phyloP scores from a whole-genome alignment of 768 basidiomycete genomes.

The Amyloporia xantha region DNA sequence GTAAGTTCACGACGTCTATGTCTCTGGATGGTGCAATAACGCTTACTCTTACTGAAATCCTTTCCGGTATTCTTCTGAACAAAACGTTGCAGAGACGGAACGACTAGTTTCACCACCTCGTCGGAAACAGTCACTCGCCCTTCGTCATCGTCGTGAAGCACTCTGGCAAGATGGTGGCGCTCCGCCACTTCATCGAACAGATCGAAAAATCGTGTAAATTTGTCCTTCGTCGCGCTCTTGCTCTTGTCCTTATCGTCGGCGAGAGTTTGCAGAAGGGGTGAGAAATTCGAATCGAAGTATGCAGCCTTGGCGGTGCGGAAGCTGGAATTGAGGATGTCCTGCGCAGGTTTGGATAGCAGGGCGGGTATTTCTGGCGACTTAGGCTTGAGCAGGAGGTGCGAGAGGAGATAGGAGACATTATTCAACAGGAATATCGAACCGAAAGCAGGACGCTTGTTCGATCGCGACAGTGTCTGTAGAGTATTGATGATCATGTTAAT shows the following conservation, averaged over 20 bases:
- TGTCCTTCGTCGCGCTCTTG: slow-evolving; percentile 69
- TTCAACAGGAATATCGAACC: slow-evolving; percentile 76
- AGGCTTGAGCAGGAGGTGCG: slow-evolving; percentile 49
- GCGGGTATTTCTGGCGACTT: slow-evolving; percentile 35
- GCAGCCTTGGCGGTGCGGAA: slow-evolving; percentile 78
- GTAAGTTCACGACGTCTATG: too few relatives aligned
- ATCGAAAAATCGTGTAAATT: slow-evolving; percentile 77
- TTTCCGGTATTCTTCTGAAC: slow-evolving; percentile 70
- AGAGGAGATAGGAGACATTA: slow-evolving; percentile 66
- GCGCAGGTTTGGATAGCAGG: slow-evolving; percentile 54
- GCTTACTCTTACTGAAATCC: slow-evolving; percentile 80
- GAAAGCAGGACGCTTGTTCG: slow-evolving; percentile 53
- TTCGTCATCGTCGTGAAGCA: slow-evolving; percentile 65
- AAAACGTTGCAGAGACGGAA: slow-evolving; percentile 70
- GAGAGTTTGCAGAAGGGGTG: slow-evolving; percentile 62
- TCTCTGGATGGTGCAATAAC: too few relatives aligned
- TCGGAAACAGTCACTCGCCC: slow-evolving; percentile 55
- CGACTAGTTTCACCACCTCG: slow-evolving; percentile 70
- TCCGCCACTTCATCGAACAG: slow-evolving; percentile 74
- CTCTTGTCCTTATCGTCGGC: slow-evolving; percentile 43
- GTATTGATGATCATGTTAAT: slow-evolving; percentile 56
- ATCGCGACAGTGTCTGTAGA: slow-evolving; percentile 56
- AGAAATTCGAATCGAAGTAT: slow-evolving; percentile 81
- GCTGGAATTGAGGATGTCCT: slow-evolving; percentile 57
- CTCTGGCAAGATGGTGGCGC: slow-evolving; percentile 59